These are phyloP conservation scores for Scytalidium sp. DNA, from an alignment of 2,329 filamentous ascomycete genomes.

Conservation along the genomic window DNA sequence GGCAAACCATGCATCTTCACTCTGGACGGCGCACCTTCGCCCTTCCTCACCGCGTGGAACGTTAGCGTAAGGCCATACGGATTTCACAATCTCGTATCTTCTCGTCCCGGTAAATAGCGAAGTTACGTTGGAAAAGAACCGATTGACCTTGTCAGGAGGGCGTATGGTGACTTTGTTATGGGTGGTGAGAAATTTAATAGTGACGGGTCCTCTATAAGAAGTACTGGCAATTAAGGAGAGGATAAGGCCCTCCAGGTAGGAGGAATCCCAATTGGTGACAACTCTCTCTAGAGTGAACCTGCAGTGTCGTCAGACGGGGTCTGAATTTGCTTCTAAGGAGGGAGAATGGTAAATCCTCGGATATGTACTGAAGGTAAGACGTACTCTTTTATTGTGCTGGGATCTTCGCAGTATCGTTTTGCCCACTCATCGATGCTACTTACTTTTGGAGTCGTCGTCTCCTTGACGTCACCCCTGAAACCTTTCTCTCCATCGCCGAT, in stretches of 20 bases:
- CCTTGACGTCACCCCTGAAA: conserved; percentile 35
- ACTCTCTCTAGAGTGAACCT: conserved; percentile 49
- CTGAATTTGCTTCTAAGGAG: background rate
- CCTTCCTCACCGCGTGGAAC: conserved; percentile 38
- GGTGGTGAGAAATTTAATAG: conserved; percentile 47
- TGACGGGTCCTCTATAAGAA: conserved; percentile 47
- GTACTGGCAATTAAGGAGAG: conserved; percentile 47
- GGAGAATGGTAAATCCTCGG: background rate
- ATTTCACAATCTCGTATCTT: conserved; percentile 53
- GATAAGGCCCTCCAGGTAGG: conserved; percentile 52
- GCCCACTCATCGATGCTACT: conserved; percentile 19
- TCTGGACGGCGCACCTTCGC: conserved; percentile 48
- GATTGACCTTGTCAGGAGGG: conserved; percentile 49
- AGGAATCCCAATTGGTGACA: conserved; percentile 52
- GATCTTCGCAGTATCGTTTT: conserved; percentile 21
- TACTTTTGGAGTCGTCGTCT: conserved; percentile 11
- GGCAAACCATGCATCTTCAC: conserved; percentile 54
- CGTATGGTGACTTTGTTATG: conserved; percentile 48
- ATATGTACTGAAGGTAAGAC: conserved; percentile 1
- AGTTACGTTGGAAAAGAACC: conserved; percentile 50
- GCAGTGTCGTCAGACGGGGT: conserved; percentile 31
- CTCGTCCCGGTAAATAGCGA: conserved; percentile 50
- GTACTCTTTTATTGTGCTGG: conserved; percentile 18
- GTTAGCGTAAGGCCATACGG: conserved; percentile 56
- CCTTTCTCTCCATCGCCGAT: conserved; percentile 47